A percentile compares a stretch with the other conserved stretches of the same genome.
phyloP scores from a whole-genome alignment of 2,329 filamentous ascomycete genomes.

The Tolypocladium pustulatum region DNA sequence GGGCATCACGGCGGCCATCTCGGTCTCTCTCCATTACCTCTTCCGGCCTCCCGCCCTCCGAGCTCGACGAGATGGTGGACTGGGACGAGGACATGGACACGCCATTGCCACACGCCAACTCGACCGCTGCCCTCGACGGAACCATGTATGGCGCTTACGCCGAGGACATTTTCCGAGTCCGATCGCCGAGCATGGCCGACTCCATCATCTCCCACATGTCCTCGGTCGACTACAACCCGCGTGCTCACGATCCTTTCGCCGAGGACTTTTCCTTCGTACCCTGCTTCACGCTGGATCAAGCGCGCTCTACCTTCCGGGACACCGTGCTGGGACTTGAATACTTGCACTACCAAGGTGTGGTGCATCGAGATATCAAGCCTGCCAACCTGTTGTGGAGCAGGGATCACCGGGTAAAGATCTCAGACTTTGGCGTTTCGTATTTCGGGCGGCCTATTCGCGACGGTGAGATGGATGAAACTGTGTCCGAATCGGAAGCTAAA shows the following conservation, averaged over 20 bases:
- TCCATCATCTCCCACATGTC: slow-evolving; percentile 65
- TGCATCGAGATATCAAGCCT: slow-evolving; percentile 77
- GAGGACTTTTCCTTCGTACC: slow-evolving; percentile 92
- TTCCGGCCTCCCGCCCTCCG: slow-evolving; percentile 12
- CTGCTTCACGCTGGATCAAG: slow-evolving; percentile 77
- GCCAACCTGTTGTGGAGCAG: slow-evolving; percentile 84
- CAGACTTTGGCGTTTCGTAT: slow-evolving; percentile 97
- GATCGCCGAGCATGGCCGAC: slow-evolving; percentile 72
- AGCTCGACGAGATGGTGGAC: slow-evolving; percentile 22
- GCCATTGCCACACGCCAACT: slow-evolving; percentile 37
- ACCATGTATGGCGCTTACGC: slow-evolving; percentile 66
- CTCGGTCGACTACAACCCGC: slow-evolving; percentile 47
- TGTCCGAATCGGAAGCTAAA: slow-evolving; percentile 69
- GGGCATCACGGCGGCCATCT: slow-evolving; percentile 36
- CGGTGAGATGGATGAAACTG: slow-evolving; percentile 65
- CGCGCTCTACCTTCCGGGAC: slow-evolving; percentile 79
- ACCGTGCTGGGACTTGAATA: slow-evolving; percentile 91
- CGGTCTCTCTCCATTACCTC: slow-evolving; percentile 37
- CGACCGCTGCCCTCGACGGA: slow-evolving; percentile 56
- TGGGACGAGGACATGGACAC: slow-evolving; percentile 45
- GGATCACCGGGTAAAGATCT: slow-evolving; percentile 88
- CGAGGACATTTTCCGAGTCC: slow-evolving; percentile 49
- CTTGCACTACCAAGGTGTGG: slow-evolving; percentile 76
- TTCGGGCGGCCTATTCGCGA: slow-evolving; percentile 81
- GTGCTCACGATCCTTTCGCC: slow-evolving; percentile 55